Evolutionary conservation across 441 rosid species (phyloP), one percentile per base, ranked within the genome.

Genomic region (Macaranga tanarius): DNA sequence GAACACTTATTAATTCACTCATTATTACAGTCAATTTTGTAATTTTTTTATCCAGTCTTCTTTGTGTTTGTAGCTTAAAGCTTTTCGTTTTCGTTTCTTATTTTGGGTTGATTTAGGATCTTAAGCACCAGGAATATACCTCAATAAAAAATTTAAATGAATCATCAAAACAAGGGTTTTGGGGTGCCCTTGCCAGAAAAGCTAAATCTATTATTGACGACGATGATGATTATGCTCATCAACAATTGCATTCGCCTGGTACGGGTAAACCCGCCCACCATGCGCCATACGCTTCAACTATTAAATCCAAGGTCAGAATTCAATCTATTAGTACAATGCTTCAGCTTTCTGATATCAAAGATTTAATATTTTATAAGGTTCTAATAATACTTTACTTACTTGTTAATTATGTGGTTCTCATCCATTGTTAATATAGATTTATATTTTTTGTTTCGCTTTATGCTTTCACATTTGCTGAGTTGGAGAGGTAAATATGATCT

Each of bases 191-290:
- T 74, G 97, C 99, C 62, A 88, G 92, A 60, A 95, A 92, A 85
- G 99, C 98, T 45, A 95, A 91, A 85, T 88, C 96, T 56, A 86
- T 95, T 82, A 79, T 95, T 13, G 99, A 95, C 13, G 99, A 95
- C 16, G 95, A 89, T 16, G 99, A 92, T 19, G 92, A 89, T 56
- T 75, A 70, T 59, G 52, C 73, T 44, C 72, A 64, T 28, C 67
- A 78, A 9, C 75, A 75, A 17, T 56, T 78, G 56, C 80, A 72
- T 66, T 62, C 80, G 62, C 73, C 65, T 72, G 13, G 84, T 11
- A 81, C 67, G 70, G 13, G 85, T 13, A 81, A 56, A 60, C 22
- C 71, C 20, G 70, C 75, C 0, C 65, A 67, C 4, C 76, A 61
- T 58, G 26, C 72, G 54, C 84, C 80, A 65, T 70, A 61, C 23